phyloP scores from a whole-genome alignment of 306 rosid genomes.

The Prinsepia uniflora region DNA sequence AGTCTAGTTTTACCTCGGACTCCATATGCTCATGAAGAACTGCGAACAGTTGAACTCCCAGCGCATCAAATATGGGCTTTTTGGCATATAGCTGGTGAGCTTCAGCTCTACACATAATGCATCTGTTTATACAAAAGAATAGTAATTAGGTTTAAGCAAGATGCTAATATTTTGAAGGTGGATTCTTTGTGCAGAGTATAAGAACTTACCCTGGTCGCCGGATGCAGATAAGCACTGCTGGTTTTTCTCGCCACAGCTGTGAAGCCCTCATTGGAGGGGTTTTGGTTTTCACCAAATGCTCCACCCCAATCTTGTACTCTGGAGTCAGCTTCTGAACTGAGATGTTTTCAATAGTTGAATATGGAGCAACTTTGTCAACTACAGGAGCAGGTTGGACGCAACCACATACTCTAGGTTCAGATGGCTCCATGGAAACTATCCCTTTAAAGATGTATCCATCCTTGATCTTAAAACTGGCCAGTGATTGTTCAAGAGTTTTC shows the following conservation, averaged over 20 bases:
- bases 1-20: constrained; percentile 52
- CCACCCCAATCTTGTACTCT: constrained; percentile 80
- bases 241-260: constrained; percentile 63
- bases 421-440: constrained; percentile 60
- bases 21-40: constrained; percentile 79
- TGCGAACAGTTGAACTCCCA: constrained; percentile 76
- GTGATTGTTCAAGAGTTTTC: constrained; percentile 46
- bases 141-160: constrained; percentile 19
- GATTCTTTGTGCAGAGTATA: background rate
- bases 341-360: constrained; percentile 53
- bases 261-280: constrained; percentile 84
- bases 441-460: constrained; percentile 84
- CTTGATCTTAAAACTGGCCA: constrained; percentile 45
- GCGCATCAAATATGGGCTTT: constrained; percentile 85
- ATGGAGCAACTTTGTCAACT: constrained; percentile 59
- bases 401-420: constrained; percentile 68
- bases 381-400: constrained; percentile 65
- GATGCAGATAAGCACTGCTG: constrained; percentile 70
- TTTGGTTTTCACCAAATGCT: constrained; percentile 64
- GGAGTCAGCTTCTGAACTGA: constrained; percentile 77
- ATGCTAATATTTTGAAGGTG: background rate
- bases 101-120: constrained; percentile 97
- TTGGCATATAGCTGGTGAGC: constrained; percentile 76
- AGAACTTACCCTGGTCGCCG: constrained; percentile 81
- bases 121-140: constrained; percentile 44